Percentiles rank a stretch among this genome's conserved stretches.
Conservation (phyloP, 1,139 yeast species). For the Saccharomyces pastorianus region DNA sequence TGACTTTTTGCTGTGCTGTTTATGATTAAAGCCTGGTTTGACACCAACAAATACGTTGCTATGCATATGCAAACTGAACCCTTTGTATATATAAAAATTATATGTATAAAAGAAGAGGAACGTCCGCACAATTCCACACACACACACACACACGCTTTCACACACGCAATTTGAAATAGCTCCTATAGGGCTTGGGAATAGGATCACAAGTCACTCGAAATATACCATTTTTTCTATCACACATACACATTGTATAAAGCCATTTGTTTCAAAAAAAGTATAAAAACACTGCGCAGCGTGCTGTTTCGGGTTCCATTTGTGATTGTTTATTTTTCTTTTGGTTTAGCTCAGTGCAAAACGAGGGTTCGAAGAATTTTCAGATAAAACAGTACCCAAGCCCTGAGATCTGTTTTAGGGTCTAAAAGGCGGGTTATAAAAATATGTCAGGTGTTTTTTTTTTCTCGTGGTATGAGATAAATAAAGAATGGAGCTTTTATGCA, state of each 20-base stretch:
- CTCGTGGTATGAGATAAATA: background rate
- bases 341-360: background rate
- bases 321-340: background rate
- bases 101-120: slow-evolving; percentile 1
- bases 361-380: background rate
- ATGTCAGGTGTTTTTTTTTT: background rate
- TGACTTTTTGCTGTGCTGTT: slow-evolving; percentile 4
- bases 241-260: background rate
- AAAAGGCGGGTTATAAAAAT: background rate
- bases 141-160: background rate
- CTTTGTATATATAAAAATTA: background rate
- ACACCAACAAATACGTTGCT: slow-evolving; percentile 32
- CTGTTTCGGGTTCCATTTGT: background rate
- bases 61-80: slow-evolving; percentile 13
- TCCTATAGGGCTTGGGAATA: background rate
- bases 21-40: slow-evolving; percentile 19
- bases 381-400: background rate
- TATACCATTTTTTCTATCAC: background rate
- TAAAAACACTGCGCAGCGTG: background rate
- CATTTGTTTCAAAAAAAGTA: background rate
- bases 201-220: background rate
- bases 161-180: slow-evolving; percentile 1
- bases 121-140: background rate
- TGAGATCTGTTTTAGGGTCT: background rate
- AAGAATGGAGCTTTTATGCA: background rate